Evolutionary conservation across 1,284 basidiomycete genomes (phyloP).

Genomic region (Rhodotorula mucilaginosa): DNA sequence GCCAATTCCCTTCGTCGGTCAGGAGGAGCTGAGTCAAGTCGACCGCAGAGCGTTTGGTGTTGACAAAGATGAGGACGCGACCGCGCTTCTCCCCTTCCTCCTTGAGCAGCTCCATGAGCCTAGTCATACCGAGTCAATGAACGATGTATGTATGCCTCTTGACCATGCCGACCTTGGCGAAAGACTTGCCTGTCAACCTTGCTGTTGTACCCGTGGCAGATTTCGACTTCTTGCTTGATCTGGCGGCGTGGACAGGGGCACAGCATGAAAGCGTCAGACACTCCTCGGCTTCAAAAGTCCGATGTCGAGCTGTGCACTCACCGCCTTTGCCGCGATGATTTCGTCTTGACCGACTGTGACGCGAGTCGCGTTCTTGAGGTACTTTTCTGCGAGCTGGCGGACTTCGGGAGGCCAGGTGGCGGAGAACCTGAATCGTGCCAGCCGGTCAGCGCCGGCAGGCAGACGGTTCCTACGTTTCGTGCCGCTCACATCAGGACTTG

Average conservation of each 20-base stretch:
- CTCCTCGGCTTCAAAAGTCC: background rate
- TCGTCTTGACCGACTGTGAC: constrained; percentile 19
- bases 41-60: constrained; percentile 45
- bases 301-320: background rate
- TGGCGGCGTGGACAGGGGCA: background rate
- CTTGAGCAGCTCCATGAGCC: constrained; percentile 38
- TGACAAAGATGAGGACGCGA: constrained; percentile 49
- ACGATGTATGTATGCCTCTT: background rate
- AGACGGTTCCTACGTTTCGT: background rate
- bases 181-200: background rate
- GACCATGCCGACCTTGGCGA: too few species aligned
- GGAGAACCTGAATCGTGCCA: constrained; percentile 72
- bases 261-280: background rate
- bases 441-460: constrained; percentile 45
- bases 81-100: constrained; percentile 41
- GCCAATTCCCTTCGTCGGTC: constrained; percentile 45
- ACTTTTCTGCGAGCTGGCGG: constrained; percentile 52
- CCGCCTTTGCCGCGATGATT: background rate
- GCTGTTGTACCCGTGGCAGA: constrained; percentile 1
- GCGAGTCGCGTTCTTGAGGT: constrained; percentile 54
- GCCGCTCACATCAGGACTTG: constrained; percentile 19
- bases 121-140: background rate
- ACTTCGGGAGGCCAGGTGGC: constrained; percentile 64
- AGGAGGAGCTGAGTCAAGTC: constrained; percentile 48
- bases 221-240: constrained; percentile 15